A percentile compares a stretch with the other conserved stretches of the same genome.
These are phyloP conservation scores for Dactylellina drechsleri DNA, from an alignment of 2,329 filamentous ascomycete genomes.

Conservation along the genomic window DNA sequence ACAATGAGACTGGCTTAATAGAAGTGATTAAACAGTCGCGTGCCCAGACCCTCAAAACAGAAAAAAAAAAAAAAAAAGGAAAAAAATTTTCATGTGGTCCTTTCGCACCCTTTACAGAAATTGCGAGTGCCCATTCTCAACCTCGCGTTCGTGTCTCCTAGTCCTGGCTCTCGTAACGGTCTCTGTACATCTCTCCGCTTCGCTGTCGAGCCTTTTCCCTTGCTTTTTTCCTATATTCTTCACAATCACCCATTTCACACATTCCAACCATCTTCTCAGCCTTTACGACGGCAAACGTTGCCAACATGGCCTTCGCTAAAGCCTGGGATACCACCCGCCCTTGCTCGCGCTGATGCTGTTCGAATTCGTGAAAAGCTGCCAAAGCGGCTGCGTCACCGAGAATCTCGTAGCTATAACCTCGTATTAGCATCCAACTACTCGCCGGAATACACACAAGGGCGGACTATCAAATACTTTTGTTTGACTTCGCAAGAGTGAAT, in stretches of 20 bases:
- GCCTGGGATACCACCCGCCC: constrained; percentile 77
- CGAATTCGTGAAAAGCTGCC: constrained; percentile 80
- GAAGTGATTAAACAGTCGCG: too few relatives aligned
- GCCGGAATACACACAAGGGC: too few relatives aligned
- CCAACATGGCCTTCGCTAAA: constrained; percentile 81
- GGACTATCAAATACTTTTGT: too few relatives aligned
- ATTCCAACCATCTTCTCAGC: constrained; percentile 79
- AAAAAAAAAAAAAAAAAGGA: too few relatives aligned
- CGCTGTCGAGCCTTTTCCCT: constrained; percentile 33
- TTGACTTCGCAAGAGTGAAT: too few relatives aligned
- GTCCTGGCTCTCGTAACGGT: neutral
- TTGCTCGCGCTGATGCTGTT: constrained; percentile 77
- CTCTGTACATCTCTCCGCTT: constrained; percentile 10
- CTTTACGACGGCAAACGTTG: constrained; percentile 77
- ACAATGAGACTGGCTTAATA: too few relatives aligned
- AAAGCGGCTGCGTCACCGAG: constrained; percentile 80
- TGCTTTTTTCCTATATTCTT: constrained; percentile 30
- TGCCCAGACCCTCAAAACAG: too few relatives aligned
- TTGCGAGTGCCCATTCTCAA: too few relatives aligned
- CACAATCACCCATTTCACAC: constrained; percentile 68
- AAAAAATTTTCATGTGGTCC: too few relatives aligned
- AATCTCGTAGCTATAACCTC: constrained; percentile 73
- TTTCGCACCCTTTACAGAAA: too few relatives aligned
- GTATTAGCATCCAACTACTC: too few relatives aligned
- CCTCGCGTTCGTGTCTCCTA: too few relatives aligned